Evolutionary conservation across 768 basidiomycete genomes (phyloP).

Genomic region (Pleurotus giganteus): DNA sequence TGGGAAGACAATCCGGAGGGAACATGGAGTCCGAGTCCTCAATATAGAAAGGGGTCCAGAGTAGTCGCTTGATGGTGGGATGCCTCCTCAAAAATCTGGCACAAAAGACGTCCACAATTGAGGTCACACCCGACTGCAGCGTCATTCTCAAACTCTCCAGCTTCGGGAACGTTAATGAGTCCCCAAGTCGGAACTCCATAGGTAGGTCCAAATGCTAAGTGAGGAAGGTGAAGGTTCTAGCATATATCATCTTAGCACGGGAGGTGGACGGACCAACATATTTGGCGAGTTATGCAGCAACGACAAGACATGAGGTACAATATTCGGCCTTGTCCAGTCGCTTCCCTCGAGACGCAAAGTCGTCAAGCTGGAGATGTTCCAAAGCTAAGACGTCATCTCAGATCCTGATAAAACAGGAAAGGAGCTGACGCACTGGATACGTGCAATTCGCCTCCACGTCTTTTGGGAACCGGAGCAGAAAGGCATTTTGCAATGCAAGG

Average conservation of each 20-base stretch:
- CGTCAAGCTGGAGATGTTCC: constrained; percentile 25
- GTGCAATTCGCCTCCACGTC: constrained; percentile 25
- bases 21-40: constrained; percentile 25
- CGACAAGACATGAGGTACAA: constrained; percentile 20
- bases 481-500: constrained; percentile 38
- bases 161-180: constrained; percentile 34
- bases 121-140: constrained; percentile 37
- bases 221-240: background rate
- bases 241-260: background rate
- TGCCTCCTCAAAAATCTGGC: constrained; percentile 42
- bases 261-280: constrained; percentile 23
- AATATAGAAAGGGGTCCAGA: constrained; percentile 37
- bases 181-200: constrained; percentile 39
- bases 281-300: constrained; percentile 26
- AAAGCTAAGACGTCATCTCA: constrained; percentile 21
- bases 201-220: constrained; percentile 43
- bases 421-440: constrained; percentile 38
- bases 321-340: constrained; percentile 25
- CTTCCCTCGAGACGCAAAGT: constrained; percentile 26
- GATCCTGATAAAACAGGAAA: background rate
- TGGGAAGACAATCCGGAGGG: constrained; percentile 35
- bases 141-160: constrained; percentile 40
- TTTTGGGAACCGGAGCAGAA: constrained; percentile 15
- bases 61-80: constrained; percentile 42
- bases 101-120: constrained; percentile 31